Conservation (phyloP, 441 rosid genomes). For the Breynia disticha region DNA sequence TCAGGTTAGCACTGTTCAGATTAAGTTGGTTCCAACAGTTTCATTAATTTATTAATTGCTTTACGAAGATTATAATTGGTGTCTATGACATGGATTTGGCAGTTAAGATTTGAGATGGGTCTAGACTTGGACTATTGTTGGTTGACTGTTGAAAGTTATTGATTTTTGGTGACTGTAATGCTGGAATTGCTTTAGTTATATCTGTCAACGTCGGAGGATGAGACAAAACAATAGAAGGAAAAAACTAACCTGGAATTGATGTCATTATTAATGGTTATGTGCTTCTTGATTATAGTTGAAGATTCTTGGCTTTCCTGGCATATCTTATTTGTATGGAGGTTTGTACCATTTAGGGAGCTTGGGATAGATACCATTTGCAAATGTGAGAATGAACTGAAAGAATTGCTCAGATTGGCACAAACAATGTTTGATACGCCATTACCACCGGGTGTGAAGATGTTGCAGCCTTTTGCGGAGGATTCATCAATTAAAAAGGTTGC, state of each 20-base stretch:
- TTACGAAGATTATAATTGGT: neutral
- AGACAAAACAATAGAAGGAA: neutral
- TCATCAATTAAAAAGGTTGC: slow-evolving; percentile 70
- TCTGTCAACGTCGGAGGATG: neutral
- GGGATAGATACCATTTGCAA: slow-evolving; percentile 58
- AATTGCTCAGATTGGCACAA: slow-evolving; percentile 67
- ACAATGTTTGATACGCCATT: slow-evolving; percentile 86
- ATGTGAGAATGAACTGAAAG: slow-evolving; percentile 59
- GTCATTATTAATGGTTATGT: neutral
- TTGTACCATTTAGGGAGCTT: slow-evolving; percentile 67
- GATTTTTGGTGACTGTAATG: too few relatives aligned
- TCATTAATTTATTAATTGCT: neutral
- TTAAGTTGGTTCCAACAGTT: neutral
- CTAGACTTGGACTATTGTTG: too few relatives aligned
- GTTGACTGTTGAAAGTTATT: too few relatives aligned
- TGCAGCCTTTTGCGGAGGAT: slow-evolving; percentile 86
- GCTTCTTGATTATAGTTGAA: neutral
- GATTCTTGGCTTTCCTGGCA: slow-evolving; percentile 1
- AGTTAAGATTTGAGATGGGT: too few relatives aligned
- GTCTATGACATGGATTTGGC: slow-evolving; percentile 7
- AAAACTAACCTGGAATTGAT: neutral
- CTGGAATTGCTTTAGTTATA: neutral
- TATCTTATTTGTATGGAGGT: slow-evolving; percentile 1
- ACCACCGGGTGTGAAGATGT: slow-evolving; percentile 66
- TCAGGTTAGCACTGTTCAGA: slow-evolving; percentile 36